These are phyloP conservation scores for Boletus sp. DNA, from an alignment of 768 basidiomycete species.

Conservation along the genomic window DNA sequence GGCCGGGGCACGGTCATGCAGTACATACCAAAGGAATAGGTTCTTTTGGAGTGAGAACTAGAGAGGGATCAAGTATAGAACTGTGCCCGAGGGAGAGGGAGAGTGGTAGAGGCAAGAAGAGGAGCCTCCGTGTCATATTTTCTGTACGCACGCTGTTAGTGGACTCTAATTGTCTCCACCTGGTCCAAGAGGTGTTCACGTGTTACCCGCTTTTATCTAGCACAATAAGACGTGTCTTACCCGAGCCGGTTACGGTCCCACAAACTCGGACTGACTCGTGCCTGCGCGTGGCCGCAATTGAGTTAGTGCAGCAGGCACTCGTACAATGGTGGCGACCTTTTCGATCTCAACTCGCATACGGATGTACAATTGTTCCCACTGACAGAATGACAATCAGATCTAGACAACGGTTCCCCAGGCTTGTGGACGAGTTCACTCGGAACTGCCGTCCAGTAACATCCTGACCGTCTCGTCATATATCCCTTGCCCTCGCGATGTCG, in stretches of 20 bases:
- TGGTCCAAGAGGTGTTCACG: not conserved
- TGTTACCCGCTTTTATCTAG: slow-evolving; percentile 20
- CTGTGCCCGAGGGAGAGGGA: not conserved
- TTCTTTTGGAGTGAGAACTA: not conserved
- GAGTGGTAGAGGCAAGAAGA: not conserved
- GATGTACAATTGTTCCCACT: not conserved
- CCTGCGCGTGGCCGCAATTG: not conserved
- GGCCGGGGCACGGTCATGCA: not conserved
- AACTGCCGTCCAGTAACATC: slow-evolving; percentile 18
- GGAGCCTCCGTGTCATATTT: slow-evolving; percentile 11
- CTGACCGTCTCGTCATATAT: slow-evolving; percentile 38
- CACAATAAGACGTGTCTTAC: slow-evolving; percentile 25
- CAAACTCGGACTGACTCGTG: not conserved
- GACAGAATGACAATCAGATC: not conserved
- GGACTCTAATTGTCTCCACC: slow-evolving; percentile 23
- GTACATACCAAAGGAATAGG: not conserved
- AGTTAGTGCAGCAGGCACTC: not conserved
- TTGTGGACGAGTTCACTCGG: not conserved
- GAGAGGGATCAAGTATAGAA: too few species aligned
- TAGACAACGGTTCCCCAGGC: not conserved
- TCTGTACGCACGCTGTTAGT: not conserved
- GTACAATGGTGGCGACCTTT: too few species aligned
- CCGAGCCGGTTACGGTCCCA: not conserved
- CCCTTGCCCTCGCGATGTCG: slow-evolving; percentile 46
- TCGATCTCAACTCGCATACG: too few species aligned